Evolutionary conservation across 805 yeast genomes (phyloP).

Genomic region (Wickerhamomyces chambardii): DNA sequence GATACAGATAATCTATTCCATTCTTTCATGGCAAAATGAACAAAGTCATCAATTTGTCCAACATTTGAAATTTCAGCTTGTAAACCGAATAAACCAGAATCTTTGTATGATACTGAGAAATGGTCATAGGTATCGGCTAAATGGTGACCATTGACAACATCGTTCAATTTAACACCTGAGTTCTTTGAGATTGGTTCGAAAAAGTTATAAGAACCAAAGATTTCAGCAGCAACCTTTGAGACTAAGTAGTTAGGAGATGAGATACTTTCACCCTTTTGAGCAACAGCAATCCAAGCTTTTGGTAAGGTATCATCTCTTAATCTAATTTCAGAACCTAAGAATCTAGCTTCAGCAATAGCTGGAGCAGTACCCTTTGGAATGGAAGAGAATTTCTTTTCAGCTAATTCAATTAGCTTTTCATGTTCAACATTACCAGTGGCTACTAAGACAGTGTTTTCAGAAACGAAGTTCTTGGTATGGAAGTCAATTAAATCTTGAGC

Average conservation of each 20-base stretch:
- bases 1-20: conserved; percentile 82
- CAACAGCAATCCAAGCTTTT: conserved; percentile 69
- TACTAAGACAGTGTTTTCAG: conserved; percentile 61
- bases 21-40: conserved; percentile 76
- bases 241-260: conserved; percentile 57
- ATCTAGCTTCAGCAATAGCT: conserved; percentile 43
- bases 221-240: conserved; percentile 65
- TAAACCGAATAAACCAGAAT: conserved; percentile 82
- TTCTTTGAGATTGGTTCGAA: conserved; percentile 43
- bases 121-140: conserved; percentile 65
- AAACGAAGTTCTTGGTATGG: conserved; percentile 45
- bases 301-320: conserved; percentile 84
- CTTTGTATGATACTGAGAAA: conserved; percentile 65
- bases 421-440: conserved; percentile 66
- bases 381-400: conserved; percentile 39
- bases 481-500: conserved; percentile 48
- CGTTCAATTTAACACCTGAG: conserved; percentile 64
- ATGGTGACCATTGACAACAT: conserved; percentile 62
- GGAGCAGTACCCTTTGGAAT: conserved; percentile 44
- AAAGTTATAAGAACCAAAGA: conserved; percentile 48
- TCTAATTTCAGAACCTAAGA: conserved; percentile 83
- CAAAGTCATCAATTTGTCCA: conserved; percentile 58
- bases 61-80: conserved; percentile 55
- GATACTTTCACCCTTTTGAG: conserved; percentile 63
- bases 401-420: conserved; percentile 58